Conservation (phyloP, 2,329 filamentous ascomycete species). For the Aureobasidium sp. region DNA sequence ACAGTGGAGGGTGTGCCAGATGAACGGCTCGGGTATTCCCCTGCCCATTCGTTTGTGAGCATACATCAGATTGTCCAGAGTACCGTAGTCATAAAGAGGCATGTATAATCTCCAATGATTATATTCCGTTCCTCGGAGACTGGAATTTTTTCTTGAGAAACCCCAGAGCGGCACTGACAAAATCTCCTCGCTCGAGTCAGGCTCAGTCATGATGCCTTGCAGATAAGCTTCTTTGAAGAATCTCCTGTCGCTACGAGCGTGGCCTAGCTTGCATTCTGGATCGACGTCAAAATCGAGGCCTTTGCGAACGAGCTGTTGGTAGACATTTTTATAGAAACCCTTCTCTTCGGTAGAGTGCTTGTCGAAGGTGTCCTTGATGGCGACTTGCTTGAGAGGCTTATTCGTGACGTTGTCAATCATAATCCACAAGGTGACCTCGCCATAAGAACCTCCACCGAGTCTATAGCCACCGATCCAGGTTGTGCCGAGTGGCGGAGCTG, state of each 20-base stretch:
- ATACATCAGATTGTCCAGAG: neutral
- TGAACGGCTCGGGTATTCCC: neutral
- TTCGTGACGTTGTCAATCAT: neutral
- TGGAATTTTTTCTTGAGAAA: neutral
- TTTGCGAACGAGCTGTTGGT: neutral
- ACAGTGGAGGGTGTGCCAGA: neutral
- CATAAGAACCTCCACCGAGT: neutral
- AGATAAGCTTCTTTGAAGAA: conserved; percentile 1
- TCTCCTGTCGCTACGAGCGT: neutral
- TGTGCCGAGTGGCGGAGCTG: neutral
- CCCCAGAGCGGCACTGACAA: neutral
- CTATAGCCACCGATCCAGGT: neutral
- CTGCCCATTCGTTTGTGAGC: neutral
- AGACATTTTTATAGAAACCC: neutral
- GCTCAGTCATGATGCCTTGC: neutral
- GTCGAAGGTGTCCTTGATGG: neutral
- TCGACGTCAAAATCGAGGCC: neutral
- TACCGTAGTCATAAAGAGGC: neutral
- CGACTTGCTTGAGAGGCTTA: neutral
- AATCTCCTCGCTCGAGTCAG: neutral
- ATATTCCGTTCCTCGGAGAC: neutral
- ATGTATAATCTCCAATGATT: neutral
- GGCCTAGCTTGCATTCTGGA: neutral
- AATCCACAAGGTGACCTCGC: neutral
- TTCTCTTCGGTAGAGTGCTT: neutral